Percentiles rank a stretch among this genome's conserved stretches.
Conservation (phyloP, 1,284 basidiomycete genomes). For the Irpex rosettiformis region DNA sequence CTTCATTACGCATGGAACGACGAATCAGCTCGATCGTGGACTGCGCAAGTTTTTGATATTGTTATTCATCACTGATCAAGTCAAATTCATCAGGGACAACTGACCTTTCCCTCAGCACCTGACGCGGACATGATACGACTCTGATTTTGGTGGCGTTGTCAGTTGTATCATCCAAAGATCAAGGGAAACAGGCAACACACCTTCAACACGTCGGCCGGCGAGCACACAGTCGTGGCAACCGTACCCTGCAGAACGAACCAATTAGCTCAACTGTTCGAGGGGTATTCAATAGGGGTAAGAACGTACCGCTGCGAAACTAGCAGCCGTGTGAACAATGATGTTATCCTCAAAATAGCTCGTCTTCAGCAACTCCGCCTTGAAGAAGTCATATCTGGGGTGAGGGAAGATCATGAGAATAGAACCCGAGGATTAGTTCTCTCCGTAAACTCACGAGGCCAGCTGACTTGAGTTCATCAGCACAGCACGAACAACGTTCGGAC, state of each 20-base stretch:
- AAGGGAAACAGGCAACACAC: constrained; percentile 30
- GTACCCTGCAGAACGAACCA: constrained; percentile 56
- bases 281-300: background rate
- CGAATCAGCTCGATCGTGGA: constrained; percentile 73
- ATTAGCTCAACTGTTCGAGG: constrained; percentile 3
- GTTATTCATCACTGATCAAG: background rate
- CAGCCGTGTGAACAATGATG: constrained; percentile 78
- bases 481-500: constrained; percentile 83
- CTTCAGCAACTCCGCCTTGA: constrained; percentile 78
- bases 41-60: constrained; percentile 29
- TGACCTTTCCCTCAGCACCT: constrained; percentile 69
- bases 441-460: constrained; percentile 69
- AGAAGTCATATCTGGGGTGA: constrained; percentile 77
- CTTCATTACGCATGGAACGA: constrained; percentile 73
- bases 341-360: constrained; percentile 75
- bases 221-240: constrained; percentile 91
- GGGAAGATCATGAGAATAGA: background rate
- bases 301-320: constrained; percentile 80
- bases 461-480: constrained; percentile 91
- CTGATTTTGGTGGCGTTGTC: constrained; percentile 26
- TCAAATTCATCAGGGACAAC: constrained; percentile 23
- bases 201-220: constrained; percentile 90
- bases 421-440: constrained; percentile 1
- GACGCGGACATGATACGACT: constrained; percentile 89
- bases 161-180: background rate